Evolutionary conservation across 306 rosid species (phyloP).

Genomic region (Sindora glabra): DNA sequence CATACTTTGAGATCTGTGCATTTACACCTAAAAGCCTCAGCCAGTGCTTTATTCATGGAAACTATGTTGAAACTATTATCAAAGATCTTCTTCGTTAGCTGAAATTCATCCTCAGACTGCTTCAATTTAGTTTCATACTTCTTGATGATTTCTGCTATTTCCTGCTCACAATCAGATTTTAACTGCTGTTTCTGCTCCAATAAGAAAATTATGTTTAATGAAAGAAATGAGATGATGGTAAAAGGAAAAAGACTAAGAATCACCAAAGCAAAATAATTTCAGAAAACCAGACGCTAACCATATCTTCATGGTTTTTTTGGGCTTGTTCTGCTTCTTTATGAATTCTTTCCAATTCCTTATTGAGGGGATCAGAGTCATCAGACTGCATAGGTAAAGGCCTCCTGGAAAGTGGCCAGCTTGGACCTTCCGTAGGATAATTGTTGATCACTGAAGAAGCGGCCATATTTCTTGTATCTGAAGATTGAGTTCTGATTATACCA

Average conservation of each 20-base stretch:
- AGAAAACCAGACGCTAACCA: conserved; percentile 37
- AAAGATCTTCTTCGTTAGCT: conserved; percentile 26
- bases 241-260: background rate
- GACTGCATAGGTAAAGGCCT: conserved; percentile 1
- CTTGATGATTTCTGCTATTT: conserved; percentile 44
- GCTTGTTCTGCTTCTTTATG: conserved; percentile 26
- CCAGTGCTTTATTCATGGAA: conserved; percentile 41
- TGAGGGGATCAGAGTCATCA: conserved; percentile 60
- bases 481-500: conserved; percentile 10
- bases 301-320: conserved; percentile 27
- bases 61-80: conserved; percentile 34
- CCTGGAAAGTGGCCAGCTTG: conserved; percentile 22
- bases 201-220: conserved; percentile 9
- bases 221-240: background rate
- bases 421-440: conserved; percentile 33
- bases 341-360: conserved; percentile 50
- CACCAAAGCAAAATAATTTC: background rate
- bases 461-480: conserved; percentile 27
- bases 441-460: conserved; percentile 24
- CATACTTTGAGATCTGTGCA: conserved; percentile 34
- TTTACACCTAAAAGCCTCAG: conserved; percentile 54
- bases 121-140: conserved; percentile 44
- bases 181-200: conserved; percentile 55
- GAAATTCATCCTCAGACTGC: conserved; percentile 39
- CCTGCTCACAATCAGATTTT: conserved; percentile 49